Base-by-base conservation (phyloP, 306 rosid species). In the Pterocarpus macrocarpus region DNA sequence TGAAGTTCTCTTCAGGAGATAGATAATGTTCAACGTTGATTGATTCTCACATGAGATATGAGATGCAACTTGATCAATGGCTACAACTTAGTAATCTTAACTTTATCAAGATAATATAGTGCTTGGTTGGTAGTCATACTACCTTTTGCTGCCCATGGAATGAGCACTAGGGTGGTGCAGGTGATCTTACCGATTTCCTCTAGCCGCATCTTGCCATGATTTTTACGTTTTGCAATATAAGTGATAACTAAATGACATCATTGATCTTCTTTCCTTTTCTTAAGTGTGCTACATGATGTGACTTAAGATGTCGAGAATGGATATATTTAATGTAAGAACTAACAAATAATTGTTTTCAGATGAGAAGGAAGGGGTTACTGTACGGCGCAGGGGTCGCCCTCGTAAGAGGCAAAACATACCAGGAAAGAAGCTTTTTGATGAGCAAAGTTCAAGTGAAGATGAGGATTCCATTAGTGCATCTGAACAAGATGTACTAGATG, bases 381-480 rank as follows among this genome's bases (percentile, higher is more conserved):
- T 75, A 12, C 89, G 86, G 86, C 95, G 94, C 59, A 90, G 97
- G 87, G 99, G 99, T 68, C 97, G 99, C 61, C 99, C 99, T 44
- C 98, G 90, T 7, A 95, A 95, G 82, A 80, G 66, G 84, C 92
- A 84, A 73, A 84, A 80, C 71, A 76, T 94, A 47, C 69, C 85
- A 47, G 97, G 97, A 72, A 95, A 91, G 83, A 90, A 90, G 83
- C 98, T 95, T 82, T 95, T 95, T 85, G 94, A 93, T 52, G 97
- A 89, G 71, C 98, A 91, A 11, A 83, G 86, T 84, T 83, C 96
- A 70, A 91, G 97, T 82, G 99, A 89, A 63, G 98, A 90, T 2
- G 99, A 95, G 73, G 99, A 95, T 81, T 93, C 95, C 28, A 90
- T 93, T 75, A 89, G 98, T 85, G 91, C 85, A 71, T 95, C 92